Conservation (phyloP, 192 early-diverging fungal species). For the Umbelopsis sp. region DNA sequence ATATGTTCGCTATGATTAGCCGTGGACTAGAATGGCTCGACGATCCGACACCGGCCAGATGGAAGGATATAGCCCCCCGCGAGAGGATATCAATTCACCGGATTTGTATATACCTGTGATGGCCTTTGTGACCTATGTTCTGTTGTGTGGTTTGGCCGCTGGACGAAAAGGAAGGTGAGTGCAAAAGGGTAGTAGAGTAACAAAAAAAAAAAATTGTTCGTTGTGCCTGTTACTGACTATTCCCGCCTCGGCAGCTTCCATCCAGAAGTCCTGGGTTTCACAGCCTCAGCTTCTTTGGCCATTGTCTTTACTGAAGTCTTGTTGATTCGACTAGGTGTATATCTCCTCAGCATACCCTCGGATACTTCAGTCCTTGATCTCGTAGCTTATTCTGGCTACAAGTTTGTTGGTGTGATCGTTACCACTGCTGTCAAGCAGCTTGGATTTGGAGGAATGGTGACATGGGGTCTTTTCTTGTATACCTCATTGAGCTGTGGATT, state of each 20-base stretch:
- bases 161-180: slow-evolving; percentile 60
- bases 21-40: slow-evolving; percentile 76
- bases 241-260: slow-evolving; percentile 61
- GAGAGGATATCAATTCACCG: slow-evolving; percentile 93
- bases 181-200: neutral
- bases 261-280: slow-evolving; percentile 83
- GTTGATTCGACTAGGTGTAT: slow-evolving; percentile 82
- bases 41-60: slow-evolving; percentile 81
- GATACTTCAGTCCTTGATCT: slow-evolving; percentile 87
- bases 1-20: slow-evolving; percentile 35
- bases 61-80: slow-evolving; percentile 76
- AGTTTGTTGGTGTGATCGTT: slow-evolving; percentile 83
- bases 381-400: slow-evolving; percentile 90
- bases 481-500: slow-evolving; percentile 79
- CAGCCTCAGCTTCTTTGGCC: slow-evolving; percentile 81
- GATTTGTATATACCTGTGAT: slow-evolving; percentile 97
- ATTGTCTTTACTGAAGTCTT: slow-evolving; percentile 82
- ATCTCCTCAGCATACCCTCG: slow-evolving; percentile 81
- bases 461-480: slow-evolving; percentile 77
- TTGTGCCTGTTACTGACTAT: too few species aligned
- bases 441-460: slow-evolving; percentile 51
- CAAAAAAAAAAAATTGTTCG: too few species aligned
- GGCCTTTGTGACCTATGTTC: slow-evolving; percentile 90
- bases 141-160: slow-evolving; percentile 67
- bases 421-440: slow-evolving; percentile 48